Percentiles rank a stretch among this genome's conserved stretches.
phyloP scores from a whole-genome alignment of 108 stramenopile genomes.

The Ochromonas danica region DNA sequence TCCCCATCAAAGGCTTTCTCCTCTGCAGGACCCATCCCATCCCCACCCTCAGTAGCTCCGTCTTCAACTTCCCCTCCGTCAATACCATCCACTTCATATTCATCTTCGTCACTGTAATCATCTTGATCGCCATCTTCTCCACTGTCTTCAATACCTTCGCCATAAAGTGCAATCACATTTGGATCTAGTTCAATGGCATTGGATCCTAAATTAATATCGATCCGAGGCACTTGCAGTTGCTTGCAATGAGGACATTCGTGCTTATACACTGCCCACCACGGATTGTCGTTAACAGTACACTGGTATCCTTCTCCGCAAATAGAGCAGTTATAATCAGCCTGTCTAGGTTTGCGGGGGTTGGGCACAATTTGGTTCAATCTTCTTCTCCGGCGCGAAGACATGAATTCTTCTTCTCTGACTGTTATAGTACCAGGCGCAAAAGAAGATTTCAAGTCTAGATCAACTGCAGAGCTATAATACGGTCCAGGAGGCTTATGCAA shows the following conservation, averaged over 20 bases:
- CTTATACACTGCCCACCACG: constrained; percentile 43
- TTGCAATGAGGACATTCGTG: constrained; percentile 46
- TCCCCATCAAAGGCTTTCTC: constrained; percentile 4
- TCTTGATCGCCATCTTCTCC: constrained; percentile 34
- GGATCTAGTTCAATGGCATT: constrained; percentile 84
- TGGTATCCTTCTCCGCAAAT: constrained; percentile 46
- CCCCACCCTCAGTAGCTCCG: background rate
- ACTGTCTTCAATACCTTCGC: constrained; percentile 40
- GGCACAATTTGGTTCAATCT: background rate
- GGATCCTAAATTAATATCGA: constrained; percentile 74
- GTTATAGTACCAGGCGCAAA: too few species aligned
- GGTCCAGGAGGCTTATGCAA: too few species aligned
- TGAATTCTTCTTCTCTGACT: background rate
- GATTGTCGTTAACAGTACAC: constrained; percentile 36
- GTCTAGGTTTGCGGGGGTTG: background rate
- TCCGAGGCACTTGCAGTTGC: constrained; percentile 65
- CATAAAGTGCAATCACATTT: constrained; percentile 66
- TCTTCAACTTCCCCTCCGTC: constrained; percentile 7
- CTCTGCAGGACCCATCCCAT: background rate
- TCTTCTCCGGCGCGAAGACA: background rate
- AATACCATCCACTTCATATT: constrained; percentile 55
- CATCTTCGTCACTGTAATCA: constrained; percentile 46
- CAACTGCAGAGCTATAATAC: too few species aligned
- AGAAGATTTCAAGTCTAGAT: too few species aligned
- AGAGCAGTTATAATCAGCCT: constrained; percentile 42